phyloP scores from a whole-genome alignment of 2,329 filamentous ascomycete species.

The Keithomyces neogunnii region DNA sequence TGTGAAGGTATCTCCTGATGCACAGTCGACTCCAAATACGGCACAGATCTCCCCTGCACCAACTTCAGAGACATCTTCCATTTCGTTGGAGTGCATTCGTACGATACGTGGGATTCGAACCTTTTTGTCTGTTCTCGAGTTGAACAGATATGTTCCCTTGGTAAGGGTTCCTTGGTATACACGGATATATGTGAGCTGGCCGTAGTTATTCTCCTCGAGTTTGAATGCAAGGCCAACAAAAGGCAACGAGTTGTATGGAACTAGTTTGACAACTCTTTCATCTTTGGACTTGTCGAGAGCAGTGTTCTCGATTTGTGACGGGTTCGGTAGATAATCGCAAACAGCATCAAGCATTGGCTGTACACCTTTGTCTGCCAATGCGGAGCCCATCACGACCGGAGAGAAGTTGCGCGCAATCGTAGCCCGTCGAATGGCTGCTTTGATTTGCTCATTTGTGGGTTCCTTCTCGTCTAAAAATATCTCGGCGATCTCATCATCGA shows the following conservation, averaged over 20 bases:
- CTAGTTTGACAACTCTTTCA: constrained; percentile 75
- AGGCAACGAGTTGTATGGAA: constrained; percentile 87
- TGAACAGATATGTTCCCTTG: constrained; percentile 88
- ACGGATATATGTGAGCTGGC: constrained; percentile 95
- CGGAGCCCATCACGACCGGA: constrained; percentile 93
- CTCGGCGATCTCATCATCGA: constrained; percentile 96
- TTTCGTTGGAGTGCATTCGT: constrained; percentile 98
- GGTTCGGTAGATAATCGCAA: constrained; percentile 92
- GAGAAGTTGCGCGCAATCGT: constrained; percentile 89
- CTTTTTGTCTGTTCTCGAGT: constrained; percentile 90
- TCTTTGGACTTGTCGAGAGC: constrained; percentile 74
- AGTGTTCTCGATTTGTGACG: constrained; percentile 77
- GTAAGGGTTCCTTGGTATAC: constrained; percentile 90
- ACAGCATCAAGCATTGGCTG: constrained; percentile 97
- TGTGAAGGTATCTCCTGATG: constrained; percentile 96
- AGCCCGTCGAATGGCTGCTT: constrained; percentile 80
- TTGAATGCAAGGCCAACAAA: constrained; percentile 98
- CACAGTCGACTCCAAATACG: constrained; percentile 95
- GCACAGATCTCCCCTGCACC: constrained; percentile 97
- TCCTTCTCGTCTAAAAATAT: constrained; percentile 82
- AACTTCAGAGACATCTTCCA: constrained; percentile 92
- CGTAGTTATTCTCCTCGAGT: constrained; percentile 97
- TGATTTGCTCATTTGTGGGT: constrained; percentile 76
- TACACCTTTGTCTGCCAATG: constrained; percentile 86
- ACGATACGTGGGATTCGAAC: constrained; percentile 95